A percentile compares a stretch with the other conserved stretches of the same genome.
phyloP scores from a whole-genome alignment of 2,329 filamentous ascomycete genomes.

The Acephala macrosclerotiorum region DNA sequence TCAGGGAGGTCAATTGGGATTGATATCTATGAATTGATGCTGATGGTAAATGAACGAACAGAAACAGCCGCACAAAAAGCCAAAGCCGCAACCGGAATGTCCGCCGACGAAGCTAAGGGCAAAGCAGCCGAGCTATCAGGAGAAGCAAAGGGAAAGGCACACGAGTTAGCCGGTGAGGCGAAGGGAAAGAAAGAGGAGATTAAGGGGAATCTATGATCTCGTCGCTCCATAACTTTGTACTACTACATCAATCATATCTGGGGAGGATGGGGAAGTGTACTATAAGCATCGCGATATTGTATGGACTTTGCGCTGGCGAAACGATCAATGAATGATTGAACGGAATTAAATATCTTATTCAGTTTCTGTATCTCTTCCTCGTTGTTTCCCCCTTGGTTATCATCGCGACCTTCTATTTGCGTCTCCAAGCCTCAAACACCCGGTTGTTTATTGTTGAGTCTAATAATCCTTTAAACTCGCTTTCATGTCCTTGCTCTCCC shows the following conservation, averaged over 20 bases:
- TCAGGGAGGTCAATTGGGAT: too few relatives aligned
- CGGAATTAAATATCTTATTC: not conserved
- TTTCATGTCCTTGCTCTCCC: too few relatives aligned
- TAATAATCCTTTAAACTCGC: too few relatives aligned
- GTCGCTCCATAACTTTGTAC: not conserved
- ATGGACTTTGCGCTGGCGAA: not conserved
- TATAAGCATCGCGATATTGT: not conserved
- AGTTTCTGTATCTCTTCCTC: not conserved
- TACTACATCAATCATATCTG: not conserved
- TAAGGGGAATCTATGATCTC: constrained; percentile 45
- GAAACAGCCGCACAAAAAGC: constrained; percentile 54
- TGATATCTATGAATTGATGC: constrained; percentile 2
- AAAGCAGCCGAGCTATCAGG: constrained; percentile 51
- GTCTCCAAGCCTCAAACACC: not conserved
- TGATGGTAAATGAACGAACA: constrained; percentile 45
- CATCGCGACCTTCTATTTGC: not conserved
- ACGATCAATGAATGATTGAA: not conserved
- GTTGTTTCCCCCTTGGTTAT: not conserved
- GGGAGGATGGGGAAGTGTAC: not conserved
- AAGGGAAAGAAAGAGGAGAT: constrained; percentile 48
- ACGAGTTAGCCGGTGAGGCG: constrained; percentile 45
- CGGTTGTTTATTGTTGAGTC: not conserved
- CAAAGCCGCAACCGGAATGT: constrained; percentile 44
- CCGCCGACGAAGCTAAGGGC: constrained; percentile 46
- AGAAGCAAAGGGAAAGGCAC: constrained; percentile 45